These are phyloP conservation scores for Sporothrix inflata DNA, from an alignment of 2,329 filamentous ascomycete species.

Conservation along the genomic window DNA sequence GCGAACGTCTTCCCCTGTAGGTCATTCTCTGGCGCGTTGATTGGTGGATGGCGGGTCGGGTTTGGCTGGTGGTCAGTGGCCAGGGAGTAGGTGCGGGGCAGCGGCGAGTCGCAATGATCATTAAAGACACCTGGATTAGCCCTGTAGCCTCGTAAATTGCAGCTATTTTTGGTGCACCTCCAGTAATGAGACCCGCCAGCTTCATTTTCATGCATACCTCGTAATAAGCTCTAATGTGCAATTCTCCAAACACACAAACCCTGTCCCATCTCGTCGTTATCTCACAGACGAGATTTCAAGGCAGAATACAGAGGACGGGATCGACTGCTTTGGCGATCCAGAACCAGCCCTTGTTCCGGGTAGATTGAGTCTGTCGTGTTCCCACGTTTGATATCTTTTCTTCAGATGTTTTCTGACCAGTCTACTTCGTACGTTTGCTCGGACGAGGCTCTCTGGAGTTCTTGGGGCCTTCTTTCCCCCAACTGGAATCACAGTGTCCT, in stretches of 20 bases:
- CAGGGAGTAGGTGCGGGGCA: neutral
- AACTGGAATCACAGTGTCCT: neutral
- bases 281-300: neutral
- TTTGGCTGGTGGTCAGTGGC: neutral
- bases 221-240: neutral
- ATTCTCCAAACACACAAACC: neutral
- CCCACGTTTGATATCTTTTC: neutral
- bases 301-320: neutral
- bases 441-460: too few relatives aligned
- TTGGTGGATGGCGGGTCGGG: neutral
- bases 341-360: conserved; percentile 23
- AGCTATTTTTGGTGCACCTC: neutral
- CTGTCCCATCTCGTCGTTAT: too few relatives aligned
- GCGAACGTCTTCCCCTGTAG: neutral
- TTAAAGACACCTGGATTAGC: neutral
- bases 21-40: conserved; percentile 11
- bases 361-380: conserved; percentile 9
- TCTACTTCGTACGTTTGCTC: too few relatives aligned
- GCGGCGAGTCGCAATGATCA: neutral
- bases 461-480: neutral
- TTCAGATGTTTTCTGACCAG: neutral
- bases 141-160: neutral
- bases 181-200: neutral
- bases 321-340: conserved; percentile 9
- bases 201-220: neutral